A percentile compares a stretch with the other conserved stretches of the same genome.
Conservation (phyloP, 2,329 filamentous ascomycete genomes). For the Sphaerulina vaccinii region DNA sequence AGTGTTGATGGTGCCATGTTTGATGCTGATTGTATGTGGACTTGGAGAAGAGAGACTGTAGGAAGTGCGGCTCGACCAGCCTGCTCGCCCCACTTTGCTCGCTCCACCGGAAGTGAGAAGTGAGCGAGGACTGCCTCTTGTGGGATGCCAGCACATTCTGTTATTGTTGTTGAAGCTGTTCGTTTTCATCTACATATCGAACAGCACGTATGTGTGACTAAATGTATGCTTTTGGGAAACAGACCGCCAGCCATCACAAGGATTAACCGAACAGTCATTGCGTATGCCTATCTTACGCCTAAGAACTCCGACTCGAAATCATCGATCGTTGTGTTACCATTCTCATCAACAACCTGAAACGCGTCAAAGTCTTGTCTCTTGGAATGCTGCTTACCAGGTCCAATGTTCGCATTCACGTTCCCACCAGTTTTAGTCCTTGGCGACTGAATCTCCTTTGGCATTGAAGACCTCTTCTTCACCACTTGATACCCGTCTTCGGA, state of each 20-base stretch:
- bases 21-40: background rate
- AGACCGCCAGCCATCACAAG: too few relatives aligned
- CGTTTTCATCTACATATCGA: too few relatives aligned
- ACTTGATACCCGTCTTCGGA: constrained; percentile 24
- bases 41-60: constrained; percentile 3
- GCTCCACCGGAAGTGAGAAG: too few relatives aligned
- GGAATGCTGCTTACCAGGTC: background rate
- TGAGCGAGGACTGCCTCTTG: too few relatives aligned
- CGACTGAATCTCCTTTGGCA: background rate
- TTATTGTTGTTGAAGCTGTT: too few relatives aligned
- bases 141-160: too few relatives aligned
- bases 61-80: background rate
- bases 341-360: constrained; percentile 9
- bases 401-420: background rate
- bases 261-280: too few relatives aligned
- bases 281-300: background rate
- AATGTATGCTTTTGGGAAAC: too few relatives aligned
- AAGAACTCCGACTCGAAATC: background rate
- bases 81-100: too few relatives aligned
- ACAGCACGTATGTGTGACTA: too few relatives aligned
- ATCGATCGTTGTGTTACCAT: background rate
- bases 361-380: background rate
- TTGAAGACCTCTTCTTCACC: constrained; percentile 18
- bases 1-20: constrained; percentile 20
- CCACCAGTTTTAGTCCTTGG: background rate